Percentiles rank a stretch among this genome's conserved stretches.
Conservation (phyloP, 1,284 basidiomycete genomes). For the Rhodotorula glutinis region DNA sequence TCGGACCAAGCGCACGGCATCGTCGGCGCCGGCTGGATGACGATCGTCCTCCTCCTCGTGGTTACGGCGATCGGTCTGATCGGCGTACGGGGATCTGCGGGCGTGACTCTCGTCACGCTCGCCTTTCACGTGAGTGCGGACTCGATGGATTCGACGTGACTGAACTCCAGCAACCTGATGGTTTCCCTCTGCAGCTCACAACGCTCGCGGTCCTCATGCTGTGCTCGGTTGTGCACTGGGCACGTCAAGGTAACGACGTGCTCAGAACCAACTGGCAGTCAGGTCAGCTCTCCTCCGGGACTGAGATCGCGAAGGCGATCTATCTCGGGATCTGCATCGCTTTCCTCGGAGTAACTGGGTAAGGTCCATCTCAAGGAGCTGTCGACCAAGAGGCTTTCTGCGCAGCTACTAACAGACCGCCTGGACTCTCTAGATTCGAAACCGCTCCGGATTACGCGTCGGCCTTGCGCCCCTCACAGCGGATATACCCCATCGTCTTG, state of each 20-base stretch:
- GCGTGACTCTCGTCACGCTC: constrained; percentile 58
- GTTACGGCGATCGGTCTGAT: constrained; percentile 59
- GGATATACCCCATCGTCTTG: constrained; percentile 59
- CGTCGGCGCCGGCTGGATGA: constrained; percentile 56
- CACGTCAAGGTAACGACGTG: constrained; percentile 53
- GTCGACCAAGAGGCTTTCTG: too few relatives aligned
- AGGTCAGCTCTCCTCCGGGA: constrained; percentile 44
- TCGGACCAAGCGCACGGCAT: constrained; percentile 56
- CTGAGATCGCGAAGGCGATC: constrained; percentile 52
- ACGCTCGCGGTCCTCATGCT: constrained; percentile 59
- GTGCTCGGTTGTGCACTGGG: constrained; percentile 57
- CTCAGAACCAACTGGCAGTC: constrained; percentile 59
- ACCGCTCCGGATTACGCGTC: constrained; percentile 61
- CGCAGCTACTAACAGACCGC: too few relatives aligned
- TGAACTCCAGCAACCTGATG: too few relatives aligned
- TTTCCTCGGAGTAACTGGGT: constrained; percentile 65
- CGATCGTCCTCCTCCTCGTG: constrained; percentile 55
- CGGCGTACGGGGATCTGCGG: constrained; percentile 55
- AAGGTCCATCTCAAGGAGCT: constrained; percentile 44
- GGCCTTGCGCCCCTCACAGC: constrained; percentile 54
- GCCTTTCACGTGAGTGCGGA: constrained; percentile 55
- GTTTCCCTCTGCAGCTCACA: constrained; percentile 48
- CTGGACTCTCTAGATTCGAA: constrained; percentile 50
- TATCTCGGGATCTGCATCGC: constrained; percentile 65
- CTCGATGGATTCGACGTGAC: too few relatives aligned